A percentile compares a stretch with the other conserved stretches of the same genome.
Conservation (phyloP, 345 rosid species). For the Camelina laxa region DNA sequence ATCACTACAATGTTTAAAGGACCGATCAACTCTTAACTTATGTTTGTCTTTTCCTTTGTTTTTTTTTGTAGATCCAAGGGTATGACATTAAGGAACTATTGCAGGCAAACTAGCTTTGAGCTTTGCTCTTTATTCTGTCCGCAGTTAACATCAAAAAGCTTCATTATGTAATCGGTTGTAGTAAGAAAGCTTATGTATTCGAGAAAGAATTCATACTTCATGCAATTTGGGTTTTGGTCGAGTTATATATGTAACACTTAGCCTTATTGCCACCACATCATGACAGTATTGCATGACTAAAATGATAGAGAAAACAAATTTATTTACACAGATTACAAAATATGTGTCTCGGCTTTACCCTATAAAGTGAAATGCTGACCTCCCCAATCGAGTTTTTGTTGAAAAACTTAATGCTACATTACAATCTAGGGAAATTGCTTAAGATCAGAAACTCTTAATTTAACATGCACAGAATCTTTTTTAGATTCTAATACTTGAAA, state of each 20-base stretch:
- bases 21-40: background rate
- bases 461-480: conserved; percentile 14
- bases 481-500: background rate
- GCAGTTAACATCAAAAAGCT: conserved; percentile 7
- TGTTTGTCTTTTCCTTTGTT: conserved; percentile 8
- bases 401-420: conserved; percentile 13
- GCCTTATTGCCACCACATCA: background rate
- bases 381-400: background rate
- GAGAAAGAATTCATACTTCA: background rate
- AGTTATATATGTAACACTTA: conserved; percentile 4
- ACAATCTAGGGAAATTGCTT: background rate
- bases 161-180: conserved; percentile 3
- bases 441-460: conserved; percentile 5
- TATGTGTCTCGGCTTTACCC: background rate
- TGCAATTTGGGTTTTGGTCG: conserved; percentile 8
- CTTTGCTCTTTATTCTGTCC: conserved; percentile 8
- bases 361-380: conserved; percentile 2
- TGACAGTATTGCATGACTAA: background rate
- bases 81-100: conserved; percentile 80
- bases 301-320: background rate
- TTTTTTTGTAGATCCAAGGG: conserved; percentile 67
- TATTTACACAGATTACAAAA: background rate
- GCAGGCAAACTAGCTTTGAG: conserved; percentile 51
- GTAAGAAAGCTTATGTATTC: conserved; percentile 6
- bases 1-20: background rate